Base-by-base conservation (phyloP, 108 stramenopile genomes). In the Fragilaria radians region DNA sequence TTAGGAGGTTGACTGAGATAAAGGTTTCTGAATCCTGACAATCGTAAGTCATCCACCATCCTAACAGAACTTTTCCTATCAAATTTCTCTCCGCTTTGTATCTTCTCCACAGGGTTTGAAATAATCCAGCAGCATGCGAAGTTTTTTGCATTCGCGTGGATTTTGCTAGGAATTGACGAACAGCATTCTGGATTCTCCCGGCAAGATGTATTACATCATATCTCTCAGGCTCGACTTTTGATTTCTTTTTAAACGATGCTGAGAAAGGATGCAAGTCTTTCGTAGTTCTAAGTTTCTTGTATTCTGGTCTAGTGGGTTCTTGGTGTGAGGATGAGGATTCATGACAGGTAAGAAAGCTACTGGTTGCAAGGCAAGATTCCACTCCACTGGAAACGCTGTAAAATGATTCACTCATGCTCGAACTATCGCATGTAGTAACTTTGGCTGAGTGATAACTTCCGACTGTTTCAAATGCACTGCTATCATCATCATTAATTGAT, bases 31-130 rank as follows among this genome's bases (percentile, higher is more conserved):
- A 18, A 27, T 26, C 27, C 18, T 23, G 25, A 52, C 24, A 52
- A 26, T 52, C 52, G 27, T 26, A 52, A 27, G 24, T 52, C 24
- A 52, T 3, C 52, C 52, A 52, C 52, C 52, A 52, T 26, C 24
- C 22, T 23, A 3, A 18, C 24, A 52, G 1, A 23, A 52, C 17
- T 26, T 1, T 18, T 3, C 2, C 22, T 3, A 26, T 25, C 26
- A 52, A 26, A 18, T 26, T 3, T 23, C 22, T 23, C 5, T 26
- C 24, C 26, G 25, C 22, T 3, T 18, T 1, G 52, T 52, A 26
- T 27, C 18, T 26, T 52, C 52, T 23, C 52, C 52, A 52, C 27
- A 3, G 18, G 2, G 22, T 52, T 23, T 52, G 52, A 26, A 52
- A 1, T 26, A 52, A 2, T 52, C 18, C 3, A 27, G 52, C 52